A percentile compares a stretch with the other conserved stretches of the same genome.
Conservation (phyloP, 768 basidiomycete species). For the Leccinellum albellum region DNA sequence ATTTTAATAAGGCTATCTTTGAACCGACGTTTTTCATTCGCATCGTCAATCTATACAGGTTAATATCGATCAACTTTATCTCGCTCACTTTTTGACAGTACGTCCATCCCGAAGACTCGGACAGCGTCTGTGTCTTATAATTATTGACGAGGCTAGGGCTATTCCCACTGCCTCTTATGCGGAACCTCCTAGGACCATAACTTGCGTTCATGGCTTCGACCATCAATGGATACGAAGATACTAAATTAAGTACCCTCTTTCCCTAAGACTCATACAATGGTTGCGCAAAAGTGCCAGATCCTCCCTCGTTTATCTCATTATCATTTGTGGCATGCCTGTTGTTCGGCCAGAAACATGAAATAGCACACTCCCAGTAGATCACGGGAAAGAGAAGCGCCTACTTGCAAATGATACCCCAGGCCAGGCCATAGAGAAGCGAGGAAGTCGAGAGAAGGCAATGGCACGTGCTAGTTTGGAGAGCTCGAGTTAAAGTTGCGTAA, state of each 20-base stretch:
- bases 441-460: too few species aligned
- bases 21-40: conserved; percentile 88
- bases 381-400: too few species aligned
- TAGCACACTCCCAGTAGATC: too few species aligned
- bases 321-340: conserved; percentile 19
- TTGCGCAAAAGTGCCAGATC: conserved; percentile 87
- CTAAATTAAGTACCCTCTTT: too few species aligned
- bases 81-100: conserved; percentile 54
- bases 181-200: conserved; percentile 91
- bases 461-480: too few species aligned
- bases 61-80: background rate
- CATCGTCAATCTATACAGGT: conserved; percentile 98
- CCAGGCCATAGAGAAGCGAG: too few species aligned
- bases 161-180: conserved; percentile 92
- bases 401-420: too few species aligned
- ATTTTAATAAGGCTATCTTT: conserved; percentile 93
- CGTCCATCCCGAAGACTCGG: conserved; percentile 97
- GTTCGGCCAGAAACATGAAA: too few species aligned
- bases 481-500: too few species aligned
- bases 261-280: background rate
- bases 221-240: conserved; percentile 58
- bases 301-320: conserved; percentile 48
- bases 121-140: too few species aligned
- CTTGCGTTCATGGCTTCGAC: conserved; percentile 98
- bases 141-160: conserved; percentile 98